Base-by-base conservation (phyloP, 805 yeast species). In the Barnettozyma siamensis region DNA sequence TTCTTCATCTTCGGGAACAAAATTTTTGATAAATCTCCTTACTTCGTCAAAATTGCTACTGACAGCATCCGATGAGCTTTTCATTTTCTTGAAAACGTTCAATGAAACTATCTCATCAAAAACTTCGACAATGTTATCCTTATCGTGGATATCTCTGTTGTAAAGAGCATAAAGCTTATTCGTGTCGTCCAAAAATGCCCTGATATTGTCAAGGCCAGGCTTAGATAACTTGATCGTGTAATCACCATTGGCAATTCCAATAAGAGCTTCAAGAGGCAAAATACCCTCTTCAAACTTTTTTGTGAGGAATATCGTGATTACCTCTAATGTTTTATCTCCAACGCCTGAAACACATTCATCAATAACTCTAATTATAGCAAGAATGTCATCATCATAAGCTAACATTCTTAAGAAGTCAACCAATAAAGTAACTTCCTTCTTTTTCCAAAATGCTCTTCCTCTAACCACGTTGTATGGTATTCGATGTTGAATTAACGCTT, bases 361-460 rank as follows among this genome's bases (percentile, higher is more conserved):
- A 21, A 88, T 46, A 1, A 82, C 69, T 27, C 87, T 62, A 27
- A 75, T 47, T 27, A 76, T 65, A 0, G 95, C 85, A 23, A 76
- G 57, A 43, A 72, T 64, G 55, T 88, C 95, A 39, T 63, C 58
- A 19, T 71, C 75, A 21, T 80, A 73, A 5, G 75, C 68, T 5
- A 85, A 65, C 2, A 81, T 76, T 26, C 88, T 70, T 21, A 91
- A 55, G 48, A 80, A 78, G 53, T 82, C 84, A 33, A 88, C 45
- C 43, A 85, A 69, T 1, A 75, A 62, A 18, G 69, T 66, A 13
- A 87, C 79, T 53, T 86, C 95, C 42, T 74, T 75, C 31, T 82
- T 60, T 31, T 83, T 87, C 91, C 94, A 86, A 53, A 88, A 85
- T 1, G 88, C 80, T 33, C 68, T 69, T 0, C 96, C 96, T 39